These are phyloP conservation scores for Phytopythium chamaehyphon DNA, from an alignment of 352 stramenopile genomes.

Conservation along the genomic window DNA sequence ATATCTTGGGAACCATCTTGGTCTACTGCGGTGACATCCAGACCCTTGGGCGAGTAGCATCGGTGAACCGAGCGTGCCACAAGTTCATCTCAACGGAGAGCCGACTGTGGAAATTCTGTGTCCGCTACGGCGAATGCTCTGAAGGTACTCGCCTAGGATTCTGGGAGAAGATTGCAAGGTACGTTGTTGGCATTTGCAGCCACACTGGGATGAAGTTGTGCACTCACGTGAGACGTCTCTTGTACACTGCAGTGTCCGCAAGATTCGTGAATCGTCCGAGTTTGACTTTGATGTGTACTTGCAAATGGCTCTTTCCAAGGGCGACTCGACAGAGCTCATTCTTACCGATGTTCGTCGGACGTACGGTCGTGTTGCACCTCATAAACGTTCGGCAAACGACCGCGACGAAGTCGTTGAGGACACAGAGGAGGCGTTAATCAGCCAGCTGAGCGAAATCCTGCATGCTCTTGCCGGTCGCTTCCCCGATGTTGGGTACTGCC, in stretches of 20 bases:
- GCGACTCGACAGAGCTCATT: constrained; percentile 80
- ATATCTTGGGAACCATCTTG: constrained; percentile 72
- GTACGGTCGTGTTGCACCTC: constrained; percentile 76
- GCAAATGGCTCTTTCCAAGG: constrained; percentile 81
- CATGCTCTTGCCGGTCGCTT: constrained; percentile 75
- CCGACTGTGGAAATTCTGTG: constrained; percentile 76
- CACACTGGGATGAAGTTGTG: background rate
- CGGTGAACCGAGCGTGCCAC: constrained; percentile 51
- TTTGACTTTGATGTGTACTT: constrained; percentile 83
- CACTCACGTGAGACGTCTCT: background rate
- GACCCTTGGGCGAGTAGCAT: constrained; percentile 35
- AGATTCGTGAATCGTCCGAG: constrained; percentile 47
- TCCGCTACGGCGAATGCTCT: constrained; percentile 69
- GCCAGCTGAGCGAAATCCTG: constrained; percentile 76
- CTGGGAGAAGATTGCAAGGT: constrained; percentile 60
- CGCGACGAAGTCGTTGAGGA: constrained; percentile 43
- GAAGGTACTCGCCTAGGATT: constrained; percentile 57
- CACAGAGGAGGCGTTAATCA: constrained; percentile 66
- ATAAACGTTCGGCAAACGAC: constrained; percentile 60
- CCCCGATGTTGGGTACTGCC: constrained; percentile 82
- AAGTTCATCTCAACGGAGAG: constrained; percentile 63
- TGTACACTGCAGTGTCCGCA: constrained; percentile 17
- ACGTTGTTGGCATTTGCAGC: constrained; percentile 9
- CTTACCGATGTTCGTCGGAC: constrained; percentile 80
- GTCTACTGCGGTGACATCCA: constrained; percentile 60